Base-by-base conservation (phyloP, 1,284 basidiomycete species). In the Melampsora americana region DNA sequence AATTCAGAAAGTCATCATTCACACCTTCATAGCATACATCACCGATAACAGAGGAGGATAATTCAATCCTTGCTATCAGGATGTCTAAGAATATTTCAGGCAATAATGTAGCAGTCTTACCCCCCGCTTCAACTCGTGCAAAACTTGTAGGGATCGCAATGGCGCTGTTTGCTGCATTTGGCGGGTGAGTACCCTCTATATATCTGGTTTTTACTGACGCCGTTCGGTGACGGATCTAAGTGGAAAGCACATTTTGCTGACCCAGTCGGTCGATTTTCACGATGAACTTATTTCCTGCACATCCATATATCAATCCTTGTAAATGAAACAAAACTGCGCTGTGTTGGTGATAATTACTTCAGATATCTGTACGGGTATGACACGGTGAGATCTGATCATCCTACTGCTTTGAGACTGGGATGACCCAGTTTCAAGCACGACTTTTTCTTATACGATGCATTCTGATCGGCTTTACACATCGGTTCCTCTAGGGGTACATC, bases 351-450 rank as follows among this genome's bases (percentile, higher is more conserved):
- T 9, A 35, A 35, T 9, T 35, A 35, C 35, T 4, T 9, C 35
- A 53, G 50, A 5, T 53, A 20, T 53, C 50, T 28, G n/a, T 61
- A 61, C 28, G 60, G 60, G 16, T 61, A 61, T 61, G 60, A 61
- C 60, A 61, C 60, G 23, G 50, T 53, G 14, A 53, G 50, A 20
- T 53, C 12, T 53, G 48, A 32, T 64, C 14, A 26, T 64, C 23
- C 20, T 23, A 53, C 20, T 32, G 48, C 23, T 16, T 53, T 53
- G 3, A 18, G 5, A 2, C 50, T 23, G 16, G 35, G 35, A 35
- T 53, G 5, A 53, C 16, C 23, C 5, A 12, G 50, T 4, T 3
- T 53, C 50, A 53, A 5, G 16, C 23, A 53, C 14, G 5, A 5
- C 14, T 5, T 4, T 26, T 32, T n/a, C 26, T 20, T 68, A 53